Percentiles rank a stretch among this genome's conserved stretches.
These are phyloP conservation scores for Adiantum capillusveneris DNA, from an alignment of 75 land plant genomes.

Conservation along the genomic window DNA sequence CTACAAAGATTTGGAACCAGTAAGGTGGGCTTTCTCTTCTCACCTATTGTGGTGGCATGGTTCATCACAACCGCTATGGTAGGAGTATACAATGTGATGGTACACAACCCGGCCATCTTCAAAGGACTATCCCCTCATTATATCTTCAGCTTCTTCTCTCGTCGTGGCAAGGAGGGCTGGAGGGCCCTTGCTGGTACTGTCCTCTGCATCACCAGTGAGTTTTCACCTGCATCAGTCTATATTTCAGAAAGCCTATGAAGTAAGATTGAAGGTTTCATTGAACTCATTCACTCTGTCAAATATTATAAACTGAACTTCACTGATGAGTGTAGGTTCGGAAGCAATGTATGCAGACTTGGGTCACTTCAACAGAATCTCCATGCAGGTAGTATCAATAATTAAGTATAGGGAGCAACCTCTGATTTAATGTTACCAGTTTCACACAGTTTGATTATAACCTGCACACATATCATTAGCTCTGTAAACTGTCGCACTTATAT, in stretches of 20 bases:
- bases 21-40: constrained; percentile 41
- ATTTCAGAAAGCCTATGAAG: too few relatives aligned
- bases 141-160: constrained; percentile 21
- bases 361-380: constrained; percentile 22
- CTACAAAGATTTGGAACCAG: constrained; percentile 42
- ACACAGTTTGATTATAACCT: too few relatives aligned
- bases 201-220: constrained; percentile 46
- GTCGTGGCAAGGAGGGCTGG: constrained; percentile 35
- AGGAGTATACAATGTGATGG: constrained; percentile 40
- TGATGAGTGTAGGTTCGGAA: constrained; percentile 12
- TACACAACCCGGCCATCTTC: constrained; percentile 27
- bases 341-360: constrained; percentile 36
- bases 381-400: constrained; percentile 13
- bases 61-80: constrained; percentile 27
- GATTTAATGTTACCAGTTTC: too few relatives aligned
- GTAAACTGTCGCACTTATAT: too few relatives aligned
- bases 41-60: constrained; percentile 48
- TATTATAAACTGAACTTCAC: too few relatives aligned
- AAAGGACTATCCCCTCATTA: constrained; percentile 46
- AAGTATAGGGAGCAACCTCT: too few relatives aligned
- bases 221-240: not conserved
- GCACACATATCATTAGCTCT: too few relatives aligned
- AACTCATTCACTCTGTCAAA: too few relatives aligned
- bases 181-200: constrained; percentile 29
- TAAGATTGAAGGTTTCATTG: too few relatives aligned